Conservation (phyloP, 2,329 filamentous ascomycete species). For the Aspergillus brasiliensis region DNA sequence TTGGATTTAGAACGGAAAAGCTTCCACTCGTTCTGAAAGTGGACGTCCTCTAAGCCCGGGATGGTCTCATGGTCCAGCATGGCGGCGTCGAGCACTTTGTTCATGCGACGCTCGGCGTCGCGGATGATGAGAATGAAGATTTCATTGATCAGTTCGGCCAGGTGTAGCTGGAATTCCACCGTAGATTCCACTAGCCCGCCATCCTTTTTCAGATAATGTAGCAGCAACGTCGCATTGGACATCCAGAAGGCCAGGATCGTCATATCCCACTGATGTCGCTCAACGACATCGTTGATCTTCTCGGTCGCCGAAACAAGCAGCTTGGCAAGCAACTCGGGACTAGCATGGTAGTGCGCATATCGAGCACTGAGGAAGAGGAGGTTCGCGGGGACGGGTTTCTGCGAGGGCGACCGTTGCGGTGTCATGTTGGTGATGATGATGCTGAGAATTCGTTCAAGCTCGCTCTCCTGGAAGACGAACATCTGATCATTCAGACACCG, state of each 20-base stretch:
- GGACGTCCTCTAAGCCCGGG: constrained; percentile 92
- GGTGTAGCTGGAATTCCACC: constrained; percentile 84
- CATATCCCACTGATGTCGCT: constrained; percentile 98
- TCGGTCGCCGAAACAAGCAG: constrained; percentile 86
- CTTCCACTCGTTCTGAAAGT: constrained; percentile 98
- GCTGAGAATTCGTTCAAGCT: constrained; percentile 87
- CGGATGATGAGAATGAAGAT: constrained; percentile 98
- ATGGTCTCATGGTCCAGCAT: constrained; percentile 99
- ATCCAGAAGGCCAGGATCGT: constrained; percentile 99
- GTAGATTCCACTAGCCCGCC: constrained; percentile 77
- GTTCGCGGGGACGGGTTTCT: constrained; percentile 96
- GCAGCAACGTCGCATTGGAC: constrained; percentile 90
- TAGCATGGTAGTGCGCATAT: constrained; percentile 96
- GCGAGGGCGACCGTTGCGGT: constrained; percentile 89
- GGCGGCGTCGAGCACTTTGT: constrained; percentile 88
- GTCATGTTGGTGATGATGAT: constrained; percentile 99
- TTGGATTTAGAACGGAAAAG: constrained; percentile 90
- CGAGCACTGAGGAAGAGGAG: constrained; percentile 93
- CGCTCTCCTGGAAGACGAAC: constrained; percentile 98
- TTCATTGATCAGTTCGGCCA: constrained; percentile 94
- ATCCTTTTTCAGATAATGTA: constrained; percentile 97
- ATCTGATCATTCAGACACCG: constrained; percentile 95
- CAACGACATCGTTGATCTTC: constrained; percentile 96
- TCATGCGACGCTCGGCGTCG: constrained; percentile 91
- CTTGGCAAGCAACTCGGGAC: constrained; percentile 76